Evolutionary conservation across 805 yeast genomes (phyloP), one percentile per base, ranked within the genome.

Genomic region (Candida sithepensis): DNA sequence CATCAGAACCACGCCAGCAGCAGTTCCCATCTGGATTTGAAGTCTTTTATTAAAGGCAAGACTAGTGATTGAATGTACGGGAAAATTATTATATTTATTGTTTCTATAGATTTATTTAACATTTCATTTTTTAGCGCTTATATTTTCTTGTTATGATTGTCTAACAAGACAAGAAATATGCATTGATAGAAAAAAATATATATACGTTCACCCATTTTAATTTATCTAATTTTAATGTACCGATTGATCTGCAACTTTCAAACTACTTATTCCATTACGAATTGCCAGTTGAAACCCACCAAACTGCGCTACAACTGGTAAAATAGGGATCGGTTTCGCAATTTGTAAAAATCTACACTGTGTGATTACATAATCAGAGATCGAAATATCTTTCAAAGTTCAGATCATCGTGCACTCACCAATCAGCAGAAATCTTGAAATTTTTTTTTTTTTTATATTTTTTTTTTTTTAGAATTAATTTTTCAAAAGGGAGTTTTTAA

Each of bases 21-120:
- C 12, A 14, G 26, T 20, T 58, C 63, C 12, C 53, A 52, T 32
- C 41, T 54, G 42, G 63, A 58, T 30, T 43, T 57, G 44, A 55
- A 52, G 39, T 28, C 49, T 4, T 42, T 55, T 20, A 43, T 45
- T 1, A 55, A 52, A 34, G 55, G 55, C 6, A 55, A 49, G 34
- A 43, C 42, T 24, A 55, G 39, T 36, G 54, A 55, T 8, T 53
- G 32, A 43, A 21, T 18, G n/a, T 14, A 18, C 9, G 18, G 2
- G 19, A n/a, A n/a, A 42, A 19, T 23, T 16, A 36, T 37, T 18
- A 6, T 19, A 37, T 18, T 37, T 45, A 41, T 33, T 20, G 16
- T 24, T 39, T 39, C 9, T 23, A 22, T 22, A 10, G 4, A 30
- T 30, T 10, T 30, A 30, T 14, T 10, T 30, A 5, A 12, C 5